Percentiles rank a stretch among this genome's conserved stretches.
Evolutionary conservation across 495 filamentous ascomycete genomes (phyloP).

Genomic region (Penicillium soppii): DNA sequence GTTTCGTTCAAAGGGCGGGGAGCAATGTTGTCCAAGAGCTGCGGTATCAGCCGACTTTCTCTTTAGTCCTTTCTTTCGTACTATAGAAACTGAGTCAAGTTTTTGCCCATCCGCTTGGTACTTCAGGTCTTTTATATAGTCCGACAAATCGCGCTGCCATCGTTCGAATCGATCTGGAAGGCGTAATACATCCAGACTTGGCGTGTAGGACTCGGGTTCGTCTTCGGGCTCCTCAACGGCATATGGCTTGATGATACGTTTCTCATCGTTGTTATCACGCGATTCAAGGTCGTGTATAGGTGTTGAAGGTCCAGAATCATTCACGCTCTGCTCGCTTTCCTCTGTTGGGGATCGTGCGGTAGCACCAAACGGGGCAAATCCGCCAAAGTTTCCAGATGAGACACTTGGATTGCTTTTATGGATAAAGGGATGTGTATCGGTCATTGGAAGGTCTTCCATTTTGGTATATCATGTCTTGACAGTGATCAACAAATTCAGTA

Average conservation of each 20-base stretch:
- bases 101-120: slow-evolving; percentile 20
- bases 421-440: neutral
- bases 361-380: neutral
- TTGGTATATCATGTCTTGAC: neutral
- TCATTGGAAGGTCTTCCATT: slow-evolving; percentile 1
- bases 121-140: slow-evolving; percentile 31
- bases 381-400: neutral
- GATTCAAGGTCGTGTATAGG: slow-evolving; percentile 6
- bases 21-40: neutral
- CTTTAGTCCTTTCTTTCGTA: slow-evolving; percentile 35
- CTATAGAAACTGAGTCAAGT: neutral
- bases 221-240: slow-evolving; percentile 47
- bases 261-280: slow-evolving; percentile 3
- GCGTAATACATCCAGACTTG: slow-evolving; percentile 7
- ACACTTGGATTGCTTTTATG: neutral
- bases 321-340: slow-evolving; percentile 14
- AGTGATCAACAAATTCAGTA: too few species aligned
- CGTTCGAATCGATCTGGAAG: slow-evolving; percentile 22
- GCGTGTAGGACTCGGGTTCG: slow-evolving; percentile 14
- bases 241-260: slow-evolving; percentile 36
- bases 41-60: slow-evolving; percentile 28
- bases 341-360: slow-evolving; percentile 1
- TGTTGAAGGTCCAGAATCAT: slow-evolving; percentile 16
- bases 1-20: neutral
- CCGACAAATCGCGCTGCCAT: slow-evolving; percentile 36